Evolutionary conservation across 140 eudicot genomes (phyloP).

Genomic region (Erigeron philadelphicus): DNA sequence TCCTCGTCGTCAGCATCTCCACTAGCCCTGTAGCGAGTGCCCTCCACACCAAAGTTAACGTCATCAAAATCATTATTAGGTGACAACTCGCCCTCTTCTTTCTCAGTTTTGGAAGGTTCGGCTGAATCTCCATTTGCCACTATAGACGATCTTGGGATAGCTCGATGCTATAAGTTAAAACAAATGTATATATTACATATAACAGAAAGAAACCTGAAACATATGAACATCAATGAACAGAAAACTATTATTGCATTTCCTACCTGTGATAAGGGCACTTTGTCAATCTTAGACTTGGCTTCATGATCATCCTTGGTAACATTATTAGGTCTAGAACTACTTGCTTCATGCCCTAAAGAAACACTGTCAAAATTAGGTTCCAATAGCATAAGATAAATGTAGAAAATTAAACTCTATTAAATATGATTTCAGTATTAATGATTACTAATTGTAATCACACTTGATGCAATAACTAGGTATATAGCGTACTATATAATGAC

Average conservation of each 20-base stretch:
- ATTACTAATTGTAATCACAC: not conserved
- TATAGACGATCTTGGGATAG: slow-evolving; percentile 32
- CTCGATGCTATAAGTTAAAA: slow-evolving; percentile 32
- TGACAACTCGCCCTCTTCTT: slow-evolving; percentile 95
- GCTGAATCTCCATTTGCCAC: slow-evolving; percentile 36
- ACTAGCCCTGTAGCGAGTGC: slow-evolving; percentile 27
- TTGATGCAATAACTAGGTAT: not conserved
- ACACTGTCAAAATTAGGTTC: not conserved
- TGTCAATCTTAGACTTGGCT: slow-evolving; percentile 39
- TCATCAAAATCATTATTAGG: slow-evolving; percentile 80
- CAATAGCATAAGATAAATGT: not conserved
- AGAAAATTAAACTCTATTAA: not conserved
- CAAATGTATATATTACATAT: not conserved
- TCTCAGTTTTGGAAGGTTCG: slow-evolving; percentile 60
- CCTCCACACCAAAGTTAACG: slow-evolving; percentile 46
- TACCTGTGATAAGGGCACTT: slow-evolving; percentile 50
- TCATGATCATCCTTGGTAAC: slow-evolving; percentile 42
- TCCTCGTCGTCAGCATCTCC: slow-evolving; percentile 89
- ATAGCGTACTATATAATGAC: not conserved
- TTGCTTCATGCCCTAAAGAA: slow-evolving; percentile 49
- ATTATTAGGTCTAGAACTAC: slow-evolving; percentile 35
- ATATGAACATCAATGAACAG: not conserved
- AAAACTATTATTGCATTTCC: not conserved
- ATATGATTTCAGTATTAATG: too few relatives aligned
- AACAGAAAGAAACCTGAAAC: not conserved